Percentiles rank a stretch among this genome's conserved stretches.
phyloP scores from a whole-genome alignment of 2,329 filamentous ascomycete species.

The Ciborinia camelliae region DNA sequence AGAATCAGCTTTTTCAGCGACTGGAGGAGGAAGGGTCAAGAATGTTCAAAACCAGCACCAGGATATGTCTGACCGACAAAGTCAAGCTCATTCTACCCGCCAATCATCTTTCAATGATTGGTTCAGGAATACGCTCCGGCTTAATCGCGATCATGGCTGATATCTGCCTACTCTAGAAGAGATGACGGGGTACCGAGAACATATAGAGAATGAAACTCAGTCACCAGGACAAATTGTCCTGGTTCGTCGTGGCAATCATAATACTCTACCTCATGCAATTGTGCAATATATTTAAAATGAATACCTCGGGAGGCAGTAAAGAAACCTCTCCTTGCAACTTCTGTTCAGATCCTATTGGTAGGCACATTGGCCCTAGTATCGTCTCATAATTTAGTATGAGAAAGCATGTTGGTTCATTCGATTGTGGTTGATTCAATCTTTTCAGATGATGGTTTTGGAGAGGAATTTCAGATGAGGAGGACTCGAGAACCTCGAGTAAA shows the following conservation, averaged over 20 bases:
- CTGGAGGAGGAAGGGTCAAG: background rate
- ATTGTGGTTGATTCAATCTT: background rate
- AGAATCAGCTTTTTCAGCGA: background rate
- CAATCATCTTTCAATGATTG: constrained; percentile 70
- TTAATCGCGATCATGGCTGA: constrained; percentile 81
- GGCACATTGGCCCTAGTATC: background rate
- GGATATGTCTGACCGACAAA: constrained; percentile 54
- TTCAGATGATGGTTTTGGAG: background rate
- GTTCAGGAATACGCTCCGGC: constrained; percentile 94
- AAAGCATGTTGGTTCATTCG: background rate
- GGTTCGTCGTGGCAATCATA: constrained; percentile 37
- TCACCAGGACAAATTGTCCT: constrained; percentile 47
- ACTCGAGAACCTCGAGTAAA: constrained; percentile 6
- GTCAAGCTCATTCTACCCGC: constrained; percentile 94
- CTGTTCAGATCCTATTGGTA: background rate
- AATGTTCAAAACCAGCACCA: background rate
- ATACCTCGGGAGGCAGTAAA: background rate
- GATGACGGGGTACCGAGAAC: constrained; percentile 76
- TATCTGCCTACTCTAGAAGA: constrained; percentile 63
- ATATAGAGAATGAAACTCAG: constrained; percentile 61
- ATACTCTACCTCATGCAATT: constrained; percentile 10
- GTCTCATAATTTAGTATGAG: background rate
- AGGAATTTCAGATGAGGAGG: background rate
- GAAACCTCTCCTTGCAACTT: background rate
- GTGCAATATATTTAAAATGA: constrained; percentile 1